phyloP scores from a whole-genome alignment of 2,329 filamentous ascomycete genomes.

The Ceratocystiopsis brevicomis region DNA sequence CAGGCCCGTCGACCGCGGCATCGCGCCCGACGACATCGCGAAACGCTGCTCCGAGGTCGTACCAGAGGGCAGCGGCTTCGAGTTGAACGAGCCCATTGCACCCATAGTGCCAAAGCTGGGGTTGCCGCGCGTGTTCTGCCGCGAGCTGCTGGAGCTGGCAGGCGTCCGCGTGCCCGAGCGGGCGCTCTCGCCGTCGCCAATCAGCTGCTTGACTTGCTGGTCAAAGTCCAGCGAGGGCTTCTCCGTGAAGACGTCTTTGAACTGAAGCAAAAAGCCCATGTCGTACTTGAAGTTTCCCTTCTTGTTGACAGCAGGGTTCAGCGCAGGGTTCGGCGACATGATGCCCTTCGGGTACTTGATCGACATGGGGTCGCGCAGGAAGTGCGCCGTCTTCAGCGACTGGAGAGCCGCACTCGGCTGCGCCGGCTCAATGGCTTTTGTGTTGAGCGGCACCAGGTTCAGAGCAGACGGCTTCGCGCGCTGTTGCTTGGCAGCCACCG shows the following conservation, averaged over 20 bases:
- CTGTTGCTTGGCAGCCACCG: conserved; percentile 41
- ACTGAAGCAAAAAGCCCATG: conserved; percentile 85
- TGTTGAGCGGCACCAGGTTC: conserved; percentile 66
- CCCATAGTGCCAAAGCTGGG: conserved; percentile 3
- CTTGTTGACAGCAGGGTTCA: conserved; percentile 63
- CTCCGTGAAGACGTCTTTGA: conserved; percentile 90
- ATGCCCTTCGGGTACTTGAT: conserved; percentile 66
- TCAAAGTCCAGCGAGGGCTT: conserved; percentile 92
- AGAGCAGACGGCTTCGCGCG: conserved; percentile 64
- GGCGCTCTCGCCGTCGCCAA: conserved; percentile 55
- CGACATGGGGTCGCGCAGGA: conserved; percentile 61
- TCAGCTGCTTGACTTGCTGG: conserved; percentile 65
- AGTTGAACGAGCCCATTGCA: conserved; percentile 54
- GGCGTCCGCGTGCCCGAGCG: conserved; percentile 45
- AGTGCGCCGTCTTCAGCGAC: conserved; percentile 77
- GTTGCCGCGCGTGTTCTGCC: conserved; percentile 24
- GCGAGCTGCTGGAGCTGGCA: conserved; percentile 23
- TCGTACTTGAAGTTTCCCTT: conserved; percentile 87
- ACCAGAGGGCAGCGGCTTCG: conserved; percentile 48
- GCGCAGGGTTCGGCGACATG: conserved; percentile 73
- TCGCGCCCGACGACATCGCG: conserved; percentile 36
- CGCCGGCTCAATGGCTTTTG: conserved; percentile 70
- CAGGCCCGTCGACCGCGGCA: conserved; percentile 22
- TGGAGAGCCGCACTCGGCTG: conserved; percentile 90
- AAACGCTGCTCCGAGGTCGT: conserved; percentile 68